A percentile compares a stretch with the other conserved stretches of the same genome.
Conservation (phyloP, 1,139 yeast genomes). For the Taphrina populina region DNA sequence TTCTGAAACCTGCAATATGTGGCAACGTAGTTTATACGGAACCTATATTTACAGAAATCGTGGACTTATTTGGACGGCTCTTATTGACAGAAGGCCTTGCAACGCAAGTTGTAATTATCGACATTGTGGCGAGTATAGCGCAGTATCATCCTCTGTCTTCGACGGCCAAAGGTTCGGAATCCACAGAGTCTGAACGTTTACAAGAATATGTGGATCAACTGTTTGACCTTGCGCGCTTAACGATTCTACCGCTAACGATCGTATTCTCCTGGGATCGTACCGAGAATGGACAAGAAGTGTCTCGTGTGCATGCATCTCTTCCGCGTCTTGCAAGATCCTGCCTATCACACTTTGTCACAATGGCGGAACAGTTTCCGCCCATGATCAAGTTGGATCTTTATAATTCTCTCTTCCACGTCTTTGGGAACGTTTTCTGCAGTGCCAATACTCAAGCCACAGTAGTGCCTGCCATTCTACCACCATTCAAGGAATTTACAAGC, state of each 20-base stretch:
- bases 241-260: slow-evolving; percentile 63
- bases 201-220: slow-evolving; percentile 69
- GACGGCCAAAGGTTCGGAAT: slow-evolving; percentile 30
- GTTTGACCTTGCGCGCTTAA: slow-evolving; percentile 76
- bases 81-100: slow-evolving; percentile 52
- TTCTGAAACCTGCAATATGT: slow-evolving; percentile 60
- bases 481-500: slow-evolving; percentile 25
- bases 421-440: slow-evolving; percentile 46
- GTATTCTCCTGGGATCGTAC: slow-evolving; percentile 58
- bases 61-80: slow-evolving; percentile 73
- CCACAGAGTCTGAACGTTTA: slow-evolving; percentile 44
- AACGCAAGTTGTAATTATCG: slow-evolving; percentile 37
- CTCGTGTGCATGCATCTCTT: slow-evolving; percentile 42
- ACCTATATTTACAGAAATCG: slow-evolving; percentile 68
- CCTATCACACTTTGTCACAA: slow-evolving; percentile 53
- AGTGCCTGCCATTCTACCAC: slow-evolving; percentile 26
- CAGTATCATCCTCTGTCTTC: slow-evolving; percentile 44
- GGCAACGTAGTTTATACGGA: slow-evolving; percentile 64
- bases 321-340: slow-evolving; percentile 49
- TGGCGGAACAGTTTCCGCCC: slow-evolving; percentile 64
- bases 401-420: slow-evolving; percentile 64
- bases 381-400: slow-evolving; percentile 68
- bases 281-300: slow-evolving; percentile 49
- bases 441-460: slow-evolving; percentile 24
- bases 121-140: slow-evolving; percentile 40